Evolutionary conservation across 1,284 basidiomycete species (phyloP).

Genomic region (Tausonia pullulans): DNA sequence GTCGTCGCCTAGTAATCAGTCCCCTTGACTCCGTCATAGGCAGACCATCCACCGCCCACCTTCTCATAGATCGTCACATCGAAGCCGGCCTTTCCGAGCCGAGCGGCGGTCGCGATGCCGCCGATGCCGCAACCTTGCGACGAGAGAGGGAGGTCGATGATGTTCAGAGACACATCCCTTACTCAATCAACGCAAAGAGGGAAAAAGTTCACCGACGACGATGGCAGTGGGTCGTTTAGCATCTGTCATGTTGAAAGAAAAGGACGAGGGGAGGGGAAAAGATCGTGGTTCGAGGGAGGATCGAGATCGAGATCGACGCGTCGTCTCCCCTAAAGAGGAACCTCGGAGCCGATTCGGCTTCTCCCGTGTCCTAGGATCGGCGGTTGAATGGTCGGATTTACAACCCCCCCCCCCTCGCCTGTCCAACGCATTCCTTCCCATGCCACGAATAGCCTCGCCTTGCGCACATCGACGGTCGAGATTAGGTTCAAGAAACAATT

Average conservation of each 20-base stretch:
- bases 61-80: slow-evolving; percentile 39
- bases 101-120: slow-evolving; percentile 39
- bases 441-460: no score
- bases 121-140: slow-evolving; percentile 40
- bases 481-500: no score
- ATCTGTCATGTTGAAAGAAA: not conserved
- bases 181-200: not conserved
- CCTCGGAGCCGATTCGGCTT: no score
- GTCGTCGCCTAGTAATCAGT: not conserved
- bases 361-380: no score
- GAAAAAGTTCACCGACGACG: not conserved
- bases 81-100: slow-evolving; percentile 38
- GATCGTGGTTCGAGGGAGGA: no score
- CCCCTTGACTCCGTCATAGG: not conserved
- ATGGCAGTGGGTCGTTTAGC: not conserved
- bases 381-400: no score
- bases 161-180: not conserved
- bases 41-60: not conserved
- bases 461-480: no score
- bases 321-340: no score
- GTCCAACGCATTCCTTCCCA: no score
- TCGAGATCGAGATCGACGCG: no score
- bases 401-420: no score
- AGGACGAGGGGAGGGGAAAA: no score
- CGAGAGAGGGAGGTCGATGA: slow-evolving; percentile 15